These are phyloP conservation scores for Durio zibethinus DNA, from an alignment of 345 rosid genomes.

Conservation along the genomic window DNA sequence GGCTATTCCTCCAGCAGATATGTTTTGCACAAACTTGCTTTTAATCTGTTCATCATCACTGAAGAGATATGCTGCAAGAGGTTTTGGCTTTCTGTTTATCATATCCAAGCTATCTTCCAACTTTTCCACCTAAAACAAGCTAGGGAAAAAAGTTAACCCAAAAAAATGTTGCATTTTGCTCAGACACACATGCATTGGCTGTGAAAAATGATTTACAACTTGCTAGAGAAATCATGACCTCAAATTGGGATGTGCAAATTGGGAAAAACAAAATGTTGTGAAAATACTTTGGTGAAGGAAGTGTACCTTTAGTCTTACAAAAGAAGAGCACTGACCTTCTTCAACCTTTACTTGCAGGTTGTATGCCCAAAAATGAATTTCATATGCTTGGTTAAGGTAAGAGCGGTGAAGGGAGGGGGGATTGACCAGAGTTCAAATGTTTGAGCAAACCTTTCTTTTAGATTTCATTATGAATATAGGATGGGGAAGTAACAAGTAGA, in stretches of 20 bases:
- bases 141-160: not conserved
- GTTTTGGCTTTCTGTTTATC: conserved; percentile 71
- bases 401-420: not conserved
- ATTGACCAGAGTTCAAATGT: not conserved
- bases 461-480: not conserved
- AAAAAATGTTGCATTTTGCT: not conserved
- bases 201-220: not conserved
- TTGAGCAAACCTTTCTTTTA: not conserved
- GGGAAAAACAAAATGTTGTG: not conserved
- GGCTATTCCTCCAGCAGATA: conserved; percentile 66
- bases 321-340: not conserved
- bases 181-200: not conserved
- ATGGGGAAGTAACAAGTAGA: not conserved
- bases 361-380: not conserved
- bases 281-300: not conserved
- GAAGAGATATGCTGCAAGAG: conserved; percentile 90
- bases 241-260: not conserved
- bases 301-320: not conserved
- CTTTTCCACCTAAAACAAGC: conserved; percentile 52
- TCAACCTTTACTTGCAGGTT: not conserved
- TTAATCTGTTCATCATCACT: conserved; percentile 51
- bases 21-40: conserved; percentile 46
- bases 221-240: not conserved
- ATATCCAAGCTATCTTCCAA: conserved; percentile 75
- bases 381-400: not conserved